Evolutionary conservation across 495 filamentous ascomycete genomes (phyloP).

Genomic region (Trypethelium eluteriae): DNA sequence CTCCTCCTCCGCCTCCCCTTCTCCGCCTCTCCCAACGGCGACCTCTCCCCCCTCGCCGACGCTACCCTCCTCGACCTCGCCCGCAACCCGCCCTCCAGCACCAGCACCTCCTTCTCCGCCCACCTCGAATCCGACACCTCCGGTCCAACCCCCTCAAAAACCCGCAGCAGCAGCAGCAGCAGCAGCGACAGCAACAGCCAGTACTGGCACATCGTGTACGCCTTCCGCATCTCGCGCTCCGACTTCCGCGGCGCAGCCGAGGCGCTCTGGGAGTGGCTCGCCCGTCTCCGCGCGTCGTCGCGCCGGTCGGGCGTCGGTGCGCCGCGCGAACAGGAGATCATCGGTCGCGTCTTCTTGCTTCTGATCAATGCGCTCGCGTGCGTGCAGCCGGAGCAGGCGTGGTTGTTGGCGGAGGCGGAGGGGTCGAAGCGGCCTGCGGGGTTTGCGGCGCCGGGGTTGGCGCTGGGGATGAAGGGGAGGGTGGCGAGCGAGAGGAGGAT

Average conservation of each 20-base stretch:
- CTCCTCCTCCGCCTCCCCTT: slow-evolving; percentile 68
- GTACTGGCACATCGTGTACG: slow-evolving; percentile 54
- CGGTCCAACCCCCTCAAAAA: not conserved
- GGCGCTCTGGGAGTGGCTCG: slow-evolving; percentile 61
- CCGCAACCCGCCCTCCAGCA: slow-evolving; percentile 64
- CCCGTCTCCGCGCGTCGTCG: slow-evolving; percentile 46
- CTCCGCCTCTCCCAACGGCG: slow-evolving; percentile 64
- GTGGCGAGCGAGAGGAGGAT: slow-evolving; percentile 47
- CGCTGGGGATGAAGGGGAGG: slow-evolving; percentile 20
- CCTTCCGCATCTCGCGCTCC: slow-evolving; percentile 72
- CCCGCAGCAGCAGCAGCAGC: not conserved
- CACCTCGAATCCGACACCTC: slow-evolving; percentile 50
- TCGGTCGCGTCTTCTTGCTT: slow-evolving; percentile 58
- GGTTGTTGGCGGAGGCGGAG: slow-evolving; percentile 51
- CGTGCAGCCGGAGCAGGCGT: slow-evolving; percentile 73
- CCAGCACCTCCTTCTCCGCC: slow-evolving; percentile 71
- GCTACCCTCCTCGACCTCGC: slow-evolving; percentile 61
- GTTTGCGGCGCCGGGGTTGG: slow-evolving; percentile 16
- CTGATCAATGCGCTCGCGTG: slow-evolving; percentile 84
- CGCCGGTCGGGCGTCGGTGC: slow-evolving; percentile 51
- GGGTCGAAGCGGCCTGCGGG: slow-evolving; percentile 36
- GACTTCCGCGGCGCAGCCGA: slow-evolving; percentile 86
- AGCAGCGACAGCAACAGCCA: not conserved
- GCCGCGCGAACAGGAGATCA: slow-evolving; percentile 47
- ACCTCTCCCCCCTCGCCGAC: slow-evolving; percentile 69